Conservation (phyloP, 225 moss, liverwort and hornwort genomes). For the Pseudisothecium myosuroides region DNA sequence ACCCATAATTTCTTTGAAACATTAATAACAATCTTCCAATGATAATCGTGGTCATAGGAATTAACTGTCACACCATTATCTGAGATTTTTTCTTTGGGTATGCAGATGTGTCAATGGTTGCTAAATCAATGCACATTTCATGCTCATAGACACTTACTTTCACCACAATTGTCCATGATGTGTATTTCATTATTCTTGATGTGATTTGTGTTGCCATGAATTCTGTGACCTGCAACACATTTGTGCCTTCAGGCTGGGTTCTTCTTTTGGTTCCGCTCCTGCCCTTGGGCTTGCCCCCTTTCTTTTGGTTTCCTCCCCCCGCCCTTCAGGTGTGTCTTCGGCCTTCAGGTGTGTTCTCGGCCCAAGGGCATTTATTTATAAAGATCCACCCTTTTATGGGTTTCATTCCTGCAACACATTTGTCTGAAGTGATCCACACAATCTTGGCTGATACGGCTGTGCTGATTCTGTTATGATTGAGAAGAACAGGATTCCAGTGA, state of each 20-base stretch:
- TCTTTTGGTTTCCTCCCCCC: too few species aligned
- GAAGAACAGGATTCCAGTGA: neutral
- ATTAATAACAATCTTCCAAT: neutral
- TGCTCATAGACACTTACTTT: neutral
- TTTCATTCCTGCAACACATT: neutral
- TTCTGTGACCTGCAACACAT: neutral
- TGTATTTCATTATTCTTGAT: neutral
- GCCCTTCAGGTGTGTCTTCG: too few species aligned
- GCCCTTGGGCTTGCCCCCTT: too few species aligned
- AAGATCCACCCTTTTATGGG: too few species aligned
- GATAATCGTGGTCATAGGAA: neutral
- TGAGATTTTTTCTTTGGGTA: neutral
- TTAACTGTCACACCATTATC: neutral
- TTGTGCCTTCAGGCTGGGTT: too few species aligned
- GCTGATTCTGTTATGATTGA: neutral
- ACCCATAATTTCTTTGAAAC: neutral
- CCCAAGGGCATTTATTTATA: too few species aligned
- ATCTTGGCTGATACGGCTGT: neutral
- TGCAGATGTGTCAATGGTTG: neutral
- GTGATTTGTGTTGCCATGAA: neutral
- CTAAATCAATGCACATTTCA: neutral
- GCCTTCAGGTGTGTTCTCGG: too few species aligned
- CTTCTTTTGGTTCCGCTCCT: too few species aligned
- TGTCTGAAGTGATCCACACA: neutral
- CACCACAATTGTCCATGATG: neutral